phyloP scores from a whole-genome alignment of 2,329 filamentous ascomycete species.

The Nemania sp. region DNA sequence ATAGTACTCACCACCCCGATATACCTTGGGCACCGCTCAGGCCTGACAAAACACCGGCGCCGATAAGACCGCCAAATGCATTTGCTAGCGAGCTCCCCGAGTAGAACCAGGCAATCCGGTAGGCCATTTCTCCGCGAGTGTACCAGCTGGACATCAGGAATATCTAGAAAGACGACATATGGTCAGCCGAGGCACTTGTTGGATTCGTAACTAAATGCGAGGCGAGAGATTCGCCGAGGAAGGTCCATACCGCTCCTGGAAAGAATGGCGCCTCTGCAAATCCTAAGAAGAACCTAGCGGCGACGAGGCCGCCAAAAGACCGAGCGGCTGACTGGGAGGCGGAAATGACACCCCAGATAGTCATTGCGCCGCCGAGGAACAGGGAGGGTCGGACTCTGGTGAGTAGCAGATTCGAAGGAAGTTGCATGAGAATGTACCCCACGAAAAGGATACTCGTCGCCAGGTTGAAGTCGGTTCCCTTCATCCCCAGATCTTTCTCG shows the following conservation, averaged over 20 bases:
- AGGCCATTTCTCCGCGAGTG: slow-evolving; percentile 48
- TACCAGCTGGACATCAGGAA: slow-evolving; percentile 55
- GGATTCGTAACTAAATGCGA: not conserved
- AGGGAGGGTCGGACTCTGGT: slow-evolving; percentile 57
- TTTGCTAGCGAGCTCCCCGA: slow-evolving; percentile 53
- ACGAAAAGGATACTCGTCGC: slow-evolving; percentile 61
- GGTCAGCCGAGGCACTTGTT: slow-evolving; percentile 7
- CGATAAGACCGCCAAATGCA: slow-evolving; percentile 56
- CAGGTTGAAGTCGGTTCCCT: slow-evolving; percentile 61
- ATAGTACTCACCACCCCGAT: slow-evolving; percentile 41
- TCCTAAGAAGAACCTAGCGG: slow-evolving; percentile 53
- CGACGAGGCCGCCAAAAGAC: slow-evolving; percentile 49
- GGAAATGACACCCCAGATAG: slow-evolving; percentile 42
- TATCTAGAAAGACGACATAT: slow-evolving; percentile 30
- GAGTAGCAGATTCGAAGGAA: slow-evolving; percentile 63
- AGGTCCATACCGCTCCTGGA: slow-evolving; percentile 45
- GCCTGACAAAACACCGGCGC: slow-evolving; percentile 53
- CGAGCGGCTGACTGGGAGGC: slow-evolving; percentile 53
- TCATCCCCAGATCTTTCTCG: slow-evolving; percentile 58
- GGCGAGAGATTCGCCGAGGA: not conserved
- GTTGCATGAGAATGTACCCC: slow-evolving; percentile 64
- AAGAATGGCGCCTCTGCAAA: slow-evolving; percentile 57
- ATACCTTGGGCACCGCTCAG: slow-evolving; percentile 46
- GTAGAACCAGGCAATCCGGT: slow-evolving; percentile 54
- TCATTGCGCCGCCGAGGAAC: slow-evolving; percentile 56